Evolutionary conservation across 83 land plant species (phyloP), one percentile per base, ranked within the genome.

Genomic region (Picea engelmannii): DNA sequence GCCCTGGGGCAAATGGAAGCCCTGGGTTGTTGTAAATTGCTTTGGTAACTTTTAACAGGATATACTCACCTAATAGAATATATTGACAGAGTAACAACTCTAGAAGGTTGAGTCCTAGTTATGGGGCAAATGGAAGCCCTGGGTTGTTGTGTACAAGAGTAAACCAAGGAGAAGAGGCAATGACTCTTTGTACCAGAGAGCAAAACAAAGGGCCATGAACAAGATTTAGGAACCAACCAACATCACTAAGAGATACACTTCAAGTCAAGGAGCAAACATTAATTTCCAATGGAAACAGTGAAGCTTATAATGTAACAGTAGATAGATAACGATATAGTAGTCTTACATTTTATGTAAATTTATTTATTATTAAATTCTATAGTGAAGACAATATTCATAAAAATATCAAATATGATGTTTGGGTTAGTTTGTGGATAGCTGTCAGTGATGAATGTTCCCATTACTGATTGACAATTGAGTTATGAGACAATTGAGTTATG

Each of bases 371-470:
- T 71, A 89, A 91, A 64, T 91, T 91, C 0, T 91, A 91, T 68
- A 91, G 89, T 82, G 93, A 88, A 82, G 92, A 90, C 78, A 88
- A 90, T 83, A 88, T 90, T 25, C 92, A 90, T 67, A 90, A 90
- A 79, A 90, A 90, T 73, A 88, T 90, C 62, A 90, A 90, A 83
- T 88, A 87, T 69, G 79, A 44, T 83, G 90, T 93, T 1, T 95
- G 94, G 98, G 87, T 96, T 9, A 93, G 93, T 73, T n/a, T n/a
- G n/a, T n/a, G n/a, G n/a, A n/a, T n/a, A n/a, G n/a, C n/a, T n/a
- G n/a, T n/a, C n/a, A n/a, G n/a, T n/a, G n/a, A n/a, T n/a, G n/a
- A n/a, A n/a, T n/a, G n/a, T n/a, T n/a, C n/a, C n/a, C n/a, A n/a
- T n/a, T n/a, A n/a, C n/a, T n/a, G n/a, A n/a, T n/a, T n/a, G n/a